Evolutionary conservation across 768 basidiomycete genomes (phyloP), one percentile per base, ranked within the genome.

Genomic region (Sistotremastrum suecicum): DNA sequence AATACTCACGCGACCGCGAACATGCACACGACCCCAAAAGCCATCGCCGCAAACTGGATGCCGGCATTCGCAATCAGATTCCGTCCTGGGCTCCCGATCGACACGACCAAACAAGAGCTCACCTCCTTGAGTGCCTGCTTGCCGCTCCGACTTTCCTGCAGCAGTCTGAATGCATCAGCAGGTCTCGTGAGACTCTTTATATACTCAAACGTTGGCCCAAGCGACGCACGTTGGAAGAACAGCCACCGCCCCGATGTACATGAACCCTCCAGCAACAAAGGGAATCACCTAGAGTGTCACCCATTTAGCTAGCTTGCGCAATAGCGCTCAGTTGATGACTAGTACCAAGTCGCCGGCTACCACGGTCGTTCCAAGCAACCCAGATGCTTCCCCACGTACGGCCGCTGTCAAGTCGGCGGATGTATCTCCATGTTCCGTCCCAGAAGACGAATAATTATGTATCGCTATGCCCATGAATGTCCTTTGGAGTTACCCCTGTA

Each of bases 201-300:
- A 42, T 35, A 51, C 39, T 46, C 12, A 41, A 47, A 40, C 20
- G 42, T 38, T 46, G 33, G 42, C 7, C 45, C 10, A 37, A 45
- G 50, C 39, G 50, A 71, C 83, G 57, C 71, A 88, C 85, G 83
- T 86, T 54, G 89, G 89, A 49, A 91, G 66, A 49, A 91, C 88
- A 41, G 88, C 87, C 47, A 92, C 90, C 32, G 86, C 85, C 30
- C 88, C 90, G 57, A 94, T 91, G 63, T 91, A 92, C 55, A 94
- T 66, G 66, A 92, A 95, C 11, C 88, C 88, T 51, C 87, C 87
- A 34, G 87, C 86, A 39, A 88, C 86, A 58, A 86, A 87, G 10
- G 86, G 85, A 51, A 89, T 87, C 40, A 89, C 84, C 85, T 88
- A 54, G 52, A 49, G 46, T 1, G 9, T 32, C 30, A 37, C 35